A percentile compares a stretch with the other conserved stretches of the same genome.
phyloP scores from a whole-genome alignment of 805 yeast genomes.

The Schwanniomyces polymorphus region DNA sequence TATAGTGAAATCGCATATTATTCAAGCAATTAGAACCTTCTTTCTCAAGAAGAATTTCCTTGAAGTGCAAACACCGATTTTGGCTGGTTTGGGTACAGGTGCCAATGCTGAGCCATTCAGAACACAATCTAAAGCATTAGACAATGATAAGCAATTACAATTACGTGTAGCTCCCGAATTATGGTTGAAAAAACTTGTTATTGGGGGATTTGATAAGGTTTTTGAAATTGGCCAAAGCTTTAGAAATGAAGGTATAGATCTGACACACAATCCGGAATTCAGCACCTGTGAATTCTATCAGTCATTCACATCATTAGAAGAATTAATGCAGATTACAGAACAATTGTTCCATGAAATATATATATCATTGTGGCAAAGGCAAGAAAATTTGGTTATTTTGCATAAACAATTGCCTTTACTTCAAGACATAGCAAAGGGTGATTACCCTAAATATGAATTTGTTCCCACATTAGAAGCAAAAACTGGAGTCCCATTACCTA shows the following conservation, averaged over 20 bases:
- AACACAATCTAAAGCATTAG: conserved; percentile 46
- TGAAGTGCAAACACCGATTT: conserved; percentile 88
- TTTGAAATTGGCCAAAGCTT: conserved; percentile 85
- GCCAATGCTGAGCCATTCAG: conserved; percentile 90
- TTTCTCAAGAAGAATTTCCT: conserved; percentile 57
- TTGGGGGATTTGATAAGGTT: conserved; percentile 83
- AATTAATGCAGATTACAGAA: conserved; percentile 67
- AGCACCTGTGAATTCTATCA: conserved; percentile 89
- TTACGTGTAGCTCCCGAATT: conserved; percentile 93
- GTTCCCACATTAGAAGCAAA: conserved; percentile 57
- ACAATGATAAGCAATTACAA: conserved; percentile 40
- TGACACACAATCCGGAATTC: conserved; percentile 93
- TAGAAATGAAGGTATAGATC: conserved; percentile 91
- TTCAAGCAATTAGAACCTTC: conserved; percentile 56
- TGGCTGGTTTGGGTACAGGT: conserved; percentile 75
- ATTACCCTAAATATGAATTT: conserved; percentile 54
- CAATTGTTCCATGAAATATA: conserved; percentile 48
- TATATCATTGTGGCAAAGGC: conserved; percentile 8
- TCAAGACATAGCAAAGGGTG: conserved; percentile 8
- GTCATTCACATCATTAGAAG: conserved; percentile 63
- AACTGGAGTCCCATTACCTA: conserved; percentile 54
- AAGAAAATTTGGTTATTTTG: conserved; percentile 13
- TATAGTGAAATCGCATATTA: conserved; percentile 53
- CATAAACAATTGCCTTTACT: conserved; percentile 14
- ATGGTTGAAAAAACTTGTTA: conserved; percentile 83